phyloP scores from a whole-genome alignment of 225 moss, liverwort and hornwort genomes.

The Pseudisothecium myosuroides region DNA sequence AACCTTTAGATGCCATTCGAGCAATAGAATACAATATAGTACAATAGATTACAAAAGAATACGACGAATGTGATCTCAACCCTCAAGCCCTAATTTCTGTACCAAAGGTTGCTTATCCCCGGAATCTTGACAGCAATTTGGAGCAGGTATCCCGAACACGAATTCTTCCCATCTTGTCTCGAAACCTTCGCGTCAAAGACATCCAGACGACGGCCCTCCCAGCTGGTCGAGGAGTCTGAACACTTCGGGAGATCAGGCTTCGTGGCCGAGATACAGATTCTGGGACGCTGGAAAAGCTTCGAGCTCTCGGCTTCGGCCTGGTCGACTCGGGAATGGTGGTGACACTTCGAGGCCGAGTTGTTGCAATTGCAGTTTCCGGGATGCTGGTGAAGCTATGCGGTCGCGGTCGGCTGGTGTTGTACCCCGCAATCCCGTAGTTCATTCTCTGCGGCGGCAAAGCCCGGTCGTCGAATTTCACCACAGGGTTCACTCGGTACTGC shows the following conservation, averaged over 20 bases:
- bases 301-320: background rate
- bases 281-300: background rate
- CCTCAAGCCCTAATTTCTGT: background rate
- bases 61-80: background rate
- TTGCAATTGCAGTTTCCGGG: background rate
- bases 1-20: background rate
- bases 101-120: background rate
- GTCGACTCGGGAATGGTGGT: background rate
- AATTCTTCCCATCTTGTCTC: slow-evolving; percentile 19
- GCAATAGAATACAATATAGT: background rate
- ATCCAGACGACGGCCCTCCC: background rate
- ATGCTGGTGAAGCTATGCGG: background rate
- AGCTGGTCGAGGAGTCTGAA: background rate
- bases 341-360: background rate
- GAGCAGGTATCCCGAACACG: slow-evolving; percentile 28
- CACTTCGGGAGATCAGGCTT: background rate
- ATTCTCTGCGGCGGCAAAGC: slow-evolving; percentile 13
- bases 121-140: slow-evolving; percentile 17
- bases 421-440: slow-evolving; percentile 42
- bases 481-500: slow-evolving; percentile 17
- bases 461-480: slow-evolving; percentile 6
- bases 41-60: background rate
- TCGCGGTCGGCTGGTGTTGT: slow-evolving; percentile 19
- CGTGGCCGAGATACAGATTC: background rate
- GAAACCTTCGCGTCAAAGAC: slow-evolving; percentile 11